These are phyloP conservation scores for Cerrena zonata DNA, from an alignment of 1,284 basidiomycete genomes.

Conservation along the genomic window DNA sequence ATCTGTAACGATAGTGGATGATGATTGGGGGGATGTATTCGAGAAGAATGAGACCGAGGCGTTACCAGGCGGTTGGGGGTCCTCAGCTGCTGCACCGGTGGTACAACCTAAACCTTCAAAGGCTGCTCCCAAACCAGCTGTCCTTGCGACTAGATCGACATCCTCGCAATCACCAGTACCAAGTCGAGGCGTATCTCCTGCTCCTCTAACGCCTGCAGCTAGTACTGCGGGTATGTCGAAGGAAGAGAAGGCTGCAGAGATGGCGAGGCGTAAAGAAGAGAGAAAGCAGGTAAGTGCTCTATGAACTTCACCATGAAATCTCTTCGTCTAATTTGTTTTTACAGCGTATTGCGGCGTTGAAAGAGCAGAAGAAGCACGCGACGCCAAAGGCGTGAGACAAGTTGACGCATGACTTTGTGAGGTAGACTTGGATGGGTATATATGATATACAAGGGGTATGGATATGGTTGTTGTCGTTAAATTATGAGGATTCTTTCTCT, in stretches of 20 bases:
- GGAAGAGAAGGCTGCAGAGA: constrained; percentile 85
- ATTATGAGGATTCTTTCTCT: constrained; percentile 10
- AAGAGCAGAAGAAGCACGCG: constrained; percentile 28
- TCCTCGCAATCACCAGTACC: constrained; percentile 18
- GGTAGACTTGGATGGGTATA: neutral
- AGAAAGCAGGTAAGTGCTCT: constrained; percentile 60
- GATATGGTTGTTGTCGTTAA: constrained; percentile 1
- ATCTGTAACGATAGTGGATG: neutral
- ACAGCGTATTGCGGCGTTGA: constrained; percentile 29
- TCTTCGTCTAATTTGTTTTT: no score
- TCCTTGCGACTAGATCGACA: constrained; percentile 7
- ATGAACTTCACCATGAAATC: neutral
- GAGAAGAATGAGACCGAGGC: neutral
- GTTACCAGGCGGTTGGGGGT: constrained; percentile 1
- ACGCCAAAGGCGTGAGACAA: constrained; percentile 2
- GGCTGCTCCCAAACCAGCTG: constrained; percentile 5
- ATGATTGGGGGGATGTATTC: constrained; percentile 1
- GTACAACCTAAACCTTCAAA: constrained; percentile 9
- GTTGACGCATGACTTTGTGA: neutral
- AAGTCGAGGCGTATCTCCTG: constrained; percentile 15
- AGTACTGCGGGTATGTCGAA: constrained; percentile 54
- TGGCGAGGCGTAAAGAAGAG: constrained; percentile 84
- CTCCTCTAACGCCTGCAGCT: constrained; percentile 14
- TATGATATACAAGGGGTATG: constrained; percentile 1
- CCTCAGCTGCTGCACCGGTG: constrained; percentile 12